Percentiles rank a stretch among this genome's conserved stretches.
Conservation (phyloP, 1,139 yeast species). For the Chernovozyma aurita region DNA sequence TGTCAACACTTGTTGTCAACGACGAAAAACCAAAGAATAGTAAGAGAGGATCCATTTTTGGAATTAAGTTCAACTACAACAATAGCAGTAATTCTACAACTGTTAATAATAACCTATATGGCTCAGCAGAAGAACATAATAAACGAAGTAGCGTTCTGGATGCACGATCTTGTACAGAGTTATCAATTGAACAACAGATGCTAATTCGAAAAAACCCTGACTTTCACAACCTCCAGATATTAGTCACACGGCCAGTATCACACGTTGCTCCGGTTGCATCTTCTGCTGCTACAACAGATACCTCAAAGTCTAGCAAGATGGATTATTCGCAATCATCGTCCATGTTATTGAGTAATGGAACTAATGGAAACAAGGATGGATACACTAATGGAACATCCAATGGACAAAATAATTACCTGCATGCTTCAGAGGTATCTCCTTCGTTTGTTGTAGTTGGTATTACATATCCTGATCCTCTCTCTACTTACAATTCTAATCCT, state of each 20-base stretch:
- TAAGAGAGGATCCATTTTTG: slow-evolving; percentile 39
- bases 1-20: slow-evolving; percentile 6
- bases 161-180: slow-evolving; percentile 31
- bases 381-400: not conserved
- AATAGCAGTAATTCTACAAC: slow-evolving; percentile 10
- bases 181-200: slow-evolving; percentile 33
- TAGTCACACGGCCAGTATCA: slow-evolving; percentile 33
- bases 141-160: slow-evolving; percentile 22
- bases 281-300: slow-evolving; percentile 6
- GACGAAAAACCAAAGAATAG: slow-evolving; percentile 26
- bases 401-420: not conserved
- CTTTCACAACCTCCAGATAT: slow-evolving; percentile 29
- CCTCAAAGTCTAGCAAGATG: slow-evolving; percentile 13
- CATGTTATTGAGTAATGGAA: slow-evolving; percentile 20
- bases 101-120: slow-evolving; percentile 1
- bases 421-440: slow-evolving; percentile 15
- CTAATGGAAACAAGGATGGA: slow-evolving; percentile 15
- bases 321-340: slow-evolving; percentile 38
- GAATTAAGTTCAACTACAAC: slow-evolving; percentile 30
- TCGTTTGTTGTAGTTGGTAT: slow-evolving; percentile 38
- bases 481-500: slow-evolving; percentile 47
- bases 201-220: slow-evolving; percentile 27
- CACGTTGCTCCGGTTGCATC: slow-evolving; percentile 8
- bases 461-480: slow-evolving; percentile 41
- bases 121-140: slow-evolving; percentile 9